A percentile compares a stretch with the other conserved stretches of the same genome.
Conservation (phyloP, 345 rosid species). For the Lumnitzera littorea region DNA sequence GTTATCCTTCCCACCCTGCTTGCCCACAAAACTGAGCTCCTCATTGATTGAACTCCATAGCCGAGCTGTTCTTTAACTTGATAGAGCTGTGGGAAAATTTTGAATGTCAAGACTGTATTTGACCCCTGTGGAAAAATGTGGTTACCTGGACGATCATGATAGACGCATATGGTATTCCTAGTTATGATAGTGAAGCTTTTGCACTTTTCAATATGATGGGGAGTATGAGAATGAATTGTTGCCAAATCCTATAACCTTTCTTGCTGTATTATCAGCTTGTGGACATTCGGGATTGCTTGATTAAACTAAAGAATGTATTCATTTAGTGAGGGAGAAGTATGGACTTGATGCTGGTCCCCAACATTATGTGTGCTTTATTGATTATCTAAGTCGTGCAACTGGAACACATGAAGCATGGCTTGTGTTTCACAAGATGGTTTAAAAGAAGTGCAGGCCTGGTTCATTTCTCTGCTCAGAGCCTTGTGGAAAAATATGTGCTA, state of each 20-base stretch:
- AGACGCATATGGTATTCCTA: slow-evolving; percentile 61
- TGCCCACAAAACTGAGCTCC: no score
- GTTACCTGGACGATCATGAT: slow-evolving; percentile 84
- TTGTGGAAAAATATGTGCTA: slow-evolving; percentile 47
- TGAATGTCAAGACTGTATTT: slow-evolving; percentile 36
- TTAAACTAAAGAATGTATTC: slow-evolving; percentile 43
- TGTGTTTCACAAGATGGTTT: slow-evolving; percentile 32
- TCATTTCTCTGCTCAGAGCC: slow-evolving; percentile 60
- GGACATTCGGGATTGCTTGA: slow-evolving; percentile 66
- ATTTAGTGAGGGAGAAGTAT: slow-evolving; percentile 36
- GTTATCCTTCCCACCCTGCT: no score
- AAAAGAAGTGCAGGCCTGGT: slow-evolving; percentile 27
- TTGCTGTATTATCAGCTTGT: slow-evolving; percentile 72
- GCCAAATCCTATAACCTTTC: slow-evolving; percentile 71
- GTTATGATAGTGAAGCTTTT: slow-evolving; percentile 50
- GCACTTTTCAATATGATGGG: slow-evolving; percentile 48
- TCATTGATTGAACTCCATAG: no score
- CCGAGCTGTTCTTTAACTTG: no score
- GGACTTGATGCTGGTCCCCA: slow-evolving; percentile 35
- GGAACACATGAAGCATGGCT: slow-evolving; percentile 48
- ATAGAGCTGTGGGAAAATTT: slow-evolving; percentile 33
- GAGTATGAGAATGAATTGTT: slow-evolving; percentile 25
- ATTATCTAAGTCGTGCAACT: slow-evolving; percentile 60
- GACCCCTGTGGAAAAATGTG: slow-evolving; percentile 37
- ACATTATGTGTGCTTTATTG: slow-evolving; percentile 63